Conservation (phyloP, 176 grass and related monocot genomes). For the Puya raimondii region DNA sequence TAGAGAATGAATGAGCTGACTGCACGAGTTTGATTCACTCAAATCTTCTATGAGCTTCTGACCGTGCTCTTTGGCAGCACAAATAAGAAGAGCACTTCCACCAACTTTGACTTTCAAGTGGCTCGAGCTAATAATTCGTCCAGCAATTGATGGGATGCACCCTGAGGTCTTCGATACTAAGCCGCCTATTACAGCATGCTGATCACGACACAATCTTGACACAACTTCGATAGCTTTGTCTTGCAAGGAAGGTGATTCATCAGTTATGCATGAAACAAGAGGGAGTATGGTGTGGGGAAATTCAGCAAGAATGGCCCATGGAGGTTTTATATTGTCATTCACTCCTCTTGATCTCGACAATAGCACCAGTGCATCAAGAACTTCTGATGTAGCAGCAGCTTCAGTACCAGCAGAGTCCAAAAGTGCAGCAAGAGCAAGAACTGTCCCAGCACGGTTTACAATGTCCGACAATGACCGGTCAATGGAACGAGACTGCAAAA, state of each 20-base stretch:
- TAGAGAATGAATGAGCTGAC: constrained; percentile 68
- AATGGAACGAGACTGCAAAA: constrained; percentile 56
- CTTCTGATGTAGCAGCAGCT: constrained; percentile 72
- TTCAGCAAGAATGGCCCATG: constrained; percentile 81
- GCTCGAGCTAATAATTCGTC: constrained; percentile 57
- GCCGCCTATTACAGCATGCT: constrained; percentile 72
- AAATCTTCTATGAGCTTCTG: constrained; percentile 75
- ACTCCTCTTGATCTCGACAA: constrained; percentile 78
- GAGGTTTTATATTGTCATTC: constrained; percentile 69
- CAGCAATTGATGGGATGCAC: constrained; percentile 66
- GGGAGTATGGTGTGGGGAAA: constrained; percentile 81
- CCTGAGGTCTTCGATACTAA: constrained; percentile 68
- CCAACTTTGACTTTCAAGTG: constrained; percentile 79
- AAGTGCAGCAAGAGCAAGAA: constrained; percentile 73
- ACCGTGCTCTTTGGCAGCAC: constrained; percentile 63
- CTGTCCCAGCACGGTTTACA: constrained; percentile 68
- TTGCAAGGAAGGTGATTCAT: constrained; percentile 76
- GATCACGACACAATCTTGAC: constrained; percentile 72
- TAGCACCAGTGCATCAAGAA: constrained; percentile 84
- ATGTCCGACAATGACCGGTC: constrained; percentile 63
- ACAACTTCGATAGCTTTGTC: constrained; percentile 94
- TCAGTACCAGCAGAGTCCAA: constrained; percentile 75
- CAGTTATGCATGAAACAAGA: constrained; percentile 77
- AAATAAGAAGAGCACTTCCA: constrained; percentile 86
- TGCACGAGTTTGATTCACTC: constrained; percentile 61